phyloP scores from a whole-genome alignment of 2,329 filamentous ascomycete species.

The Emmonsiellopsis sp. region DNA sequence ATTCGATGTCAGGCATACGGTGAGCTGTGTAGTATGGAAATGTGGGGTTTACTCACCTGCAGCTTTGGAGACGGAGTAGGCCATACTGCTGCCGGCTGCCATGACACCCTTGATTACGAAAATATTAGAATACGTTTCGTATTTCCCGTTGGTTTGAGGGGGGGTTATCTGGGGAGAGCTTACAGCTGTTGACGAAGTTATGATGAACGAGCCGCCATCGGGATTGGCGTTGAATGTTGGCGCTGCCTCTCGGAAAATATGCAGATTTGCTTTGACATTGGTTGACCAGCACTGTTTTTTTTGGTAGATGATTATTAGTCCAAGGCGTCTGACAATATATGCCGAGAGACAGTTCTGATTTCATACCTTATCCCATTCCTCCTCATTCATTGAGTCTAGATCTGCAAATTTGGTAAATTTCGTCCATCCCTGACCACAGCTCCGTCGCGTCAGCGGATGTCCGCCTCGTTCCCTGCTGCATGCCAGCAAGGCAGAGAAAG shows the following conservation, averaged over 20 bases:
- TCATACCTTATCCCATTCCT: conserved; percentile 54
- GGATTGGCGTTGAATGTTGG: conserved; percentile 52
- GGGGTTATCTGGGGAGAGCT: conserved; percentile 15
- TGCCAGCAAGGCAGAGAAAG: background rate
- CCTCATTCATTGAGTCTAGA: conserved; percentile 49
- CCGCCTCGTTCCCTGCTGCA: background rate
- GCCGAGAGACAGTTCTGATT: background rate
- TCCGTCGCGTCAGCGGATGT: background rate
- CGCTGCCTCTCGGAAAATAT: conserved; percentile 48
- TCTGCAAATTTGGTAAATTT: conserved; percentile 50
- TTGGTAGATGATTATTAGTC: background rate
- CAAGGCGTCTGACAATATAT: background rate
- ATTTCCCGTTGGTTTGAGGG: background rate
- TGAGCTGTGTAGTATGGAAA: background rate
- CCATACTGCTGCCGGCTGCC: conserved; percentile 51
- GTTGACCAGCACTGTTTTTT: conserved; percentile 51
- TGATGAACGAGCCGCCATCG: conserved; percentile 55
- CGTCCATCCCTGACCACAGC: conserved; percentile 51
- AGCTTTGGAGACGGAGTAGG: conserved; percentile 70
- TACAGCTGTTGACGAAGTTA: conserved; percentile 55
- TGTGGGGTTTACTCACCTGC: conserved; percentile 42
- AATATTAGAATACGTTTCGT: background rate
- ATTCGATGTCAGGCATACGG: conserved; percentile 4
- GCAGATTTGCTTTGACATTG: conserved; percentile 50
- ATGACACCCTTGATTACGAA: conserved; percentile 33